Evolutionary conservation across 192 early-diverging fungal genomes (phyloP), one percentile per base, ranked within the genome.

Genomic region (Kickxella alabastrina): DNA sequence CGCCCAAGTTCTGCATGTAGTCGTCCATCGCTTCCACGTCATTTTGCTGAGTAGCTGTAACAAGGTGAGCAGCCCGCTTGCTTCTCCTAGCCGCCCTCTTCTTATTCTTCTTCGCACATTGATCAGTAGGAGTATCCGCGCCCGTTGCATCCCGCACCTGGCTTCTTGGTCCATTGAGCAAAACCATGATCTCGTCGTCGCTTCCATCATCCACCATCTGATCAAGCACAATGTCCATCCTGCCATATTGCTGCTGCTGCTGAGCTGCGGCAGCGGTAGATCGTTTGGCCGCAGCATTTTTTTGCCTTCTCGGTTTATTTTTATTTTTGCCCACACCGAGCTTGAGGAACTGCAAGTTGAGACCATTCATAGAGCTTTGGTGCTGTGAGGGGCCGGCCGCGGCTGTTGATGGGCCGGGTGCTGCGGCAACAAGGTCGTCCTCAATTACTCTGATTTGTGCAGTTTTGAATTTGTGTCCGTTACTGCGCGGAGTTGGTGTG

Each of bases 1-100:
- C 58, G 31, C 55, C 65, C 4, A 67, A 31, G 32, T 75, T 62
- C 21, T 51, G 55, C 21, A 75, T 48, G 42, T 55, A 75, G 49
- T 75, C 71, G 9, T 49, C 42, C 10, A 65, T 46, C 12, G 49
- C 60, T 18, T 54, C 53, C 14, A 51, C 12, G 5, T 55, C 53
- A 17, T 28, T n/a, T 37, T 3, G 39, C 18, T 41, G 41, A 46
- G 44, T 3, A 15, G 26, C 13, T 36, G 25, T 18, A 32, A 24
- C 26, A 27, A 36, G 10, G 53, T 40, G 31, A 13, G 15, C 12
- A 18, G 54, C 46, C 14, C 26, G 49, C 41, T 32, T 37, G 19
- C 27, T 56, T 17, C 41, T 46, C 26, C 52, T 47, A 29, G 39
- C 46, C 18, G 18, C 17, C 25, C 28, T 24, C 36, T 45, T 35